phyloP scores from a whole-genome alignment of 164 flowering plant species.

The Santalum album region DNA sequence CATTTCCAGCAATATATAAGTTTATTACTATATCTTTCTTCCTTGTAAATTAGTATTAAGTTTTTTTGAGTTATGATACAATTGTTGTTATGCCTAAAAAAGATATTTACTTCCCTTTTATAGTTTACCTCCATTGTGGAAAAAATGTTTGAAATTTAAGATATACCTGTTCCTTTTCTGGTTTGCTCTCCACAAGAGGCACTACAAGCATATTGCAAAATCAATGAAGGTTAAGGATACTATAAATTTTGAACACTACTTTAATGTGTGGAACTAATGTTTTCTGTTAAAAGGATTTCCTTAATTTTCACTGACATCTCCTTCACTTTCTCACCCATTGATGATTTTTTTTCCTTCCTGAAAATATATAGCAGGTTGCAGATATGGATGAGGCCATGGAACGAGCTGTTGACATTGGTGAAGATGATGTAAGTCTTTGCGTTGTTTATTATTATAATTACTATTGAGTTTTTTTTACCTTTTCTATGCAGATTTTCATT shows the following conservation, averaged over 20 bases:
- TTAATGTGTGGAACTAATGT: no score
- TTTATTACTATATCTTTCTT: no score
- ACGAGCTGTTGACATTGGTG: constrained; percentile 93
- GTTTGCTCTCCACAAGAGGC: no score
- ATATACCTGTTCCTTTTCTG: no score
- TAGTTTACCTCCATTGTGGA: background rate
- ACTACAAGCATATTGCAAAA: no score
- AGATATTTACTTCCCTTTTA: no score
- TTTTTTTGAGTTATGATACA: background rate
- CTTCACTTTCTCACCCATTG: background rate
- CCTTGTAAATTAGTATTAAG: background rate
- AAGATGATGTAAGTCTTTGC: constrained; percentile 59
- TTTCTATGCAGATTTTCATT: background rate
- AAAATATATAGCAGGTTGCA: constrained; percentile 31
- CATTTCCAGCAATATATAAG: no score
- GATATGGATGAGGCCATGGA: constrained; percentile 98
- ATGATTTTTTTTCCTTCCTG: constrained; percentile 3
- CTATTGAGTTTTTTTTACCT: no score
- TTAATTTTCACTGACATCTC: background rate
- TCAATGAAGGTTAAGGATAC: no score
- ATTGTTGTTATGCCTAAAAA: background rate
- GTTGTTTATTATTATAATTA: background rate
- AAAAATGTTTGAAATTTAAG: no score
- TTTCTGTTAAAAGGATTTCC: background rate
- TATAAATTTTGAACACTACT: no score